Conservation (phyloP, 441 rosid genomes). For the Populus hybrid region DNA sequence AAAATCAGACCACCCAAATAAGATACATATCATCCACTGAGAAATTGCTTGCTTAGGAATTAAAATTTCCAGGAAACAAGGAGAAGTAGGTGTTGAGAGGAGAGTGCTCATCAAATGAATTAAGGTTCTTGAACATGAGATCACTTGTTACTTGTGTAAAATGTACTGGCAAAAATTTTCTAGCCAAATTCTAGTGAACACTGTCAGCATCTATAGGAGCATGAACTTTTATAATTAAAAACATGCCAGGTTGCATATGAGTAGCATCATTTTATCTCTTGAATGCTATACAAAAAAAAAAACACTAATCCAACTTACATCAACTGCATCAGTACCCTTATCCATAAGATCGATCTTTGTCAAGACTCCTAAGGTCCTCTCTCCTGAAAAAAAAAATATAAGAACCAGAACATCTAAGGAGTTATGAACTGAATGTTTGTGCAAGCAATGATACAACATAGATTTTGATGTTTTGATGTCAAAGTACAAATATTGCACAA, state of each 20-base stretch:
- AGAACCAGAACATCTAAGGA: conserved; percentile 4
- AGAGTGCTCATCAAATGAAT: not conserved
- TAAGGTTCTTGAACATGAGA: not conserved
- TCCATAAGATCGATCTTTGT: conserved; percentile 99
- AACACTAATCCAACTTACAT: conserved; percentile 51
- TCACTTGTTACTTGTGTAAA: not conserved
- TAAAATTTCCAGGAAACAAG: not conserved
- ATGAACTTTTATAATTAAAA: not conserved
- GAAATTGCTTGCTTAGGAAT: not conserved
- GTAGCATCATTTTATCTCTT: not conserved
- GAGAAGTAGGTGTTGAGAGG: not conserved
- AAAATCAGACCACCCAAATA: conserved; percentile 1
- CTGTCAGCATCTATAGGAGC: not conserved
- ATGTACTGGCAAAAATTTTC: not conserved
- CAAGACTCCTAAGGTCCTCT: conserved; percentile 93
- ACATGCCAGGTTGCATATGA: not conserved
- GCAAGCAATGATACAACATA: not conserved
- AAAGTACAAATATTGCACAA: conserved; percentile 2
- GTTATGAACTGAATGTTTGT: not conserved
- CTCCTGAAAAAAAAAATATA: conserved; percentile 54
- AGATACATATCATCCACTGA: not conserved
- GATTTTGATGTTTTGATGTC: not conserved
- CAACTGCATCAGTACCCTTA: conserved; percentile 96
- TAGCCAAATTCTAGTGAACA: not conserved
- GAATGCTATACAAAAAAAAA: not conserved